Evolutionary conservation across 495 filamentous ascomycete species (phyloP), one percentile per base, ranked within the genome.

Genomic region (Tuber microsphaerosporum): DNA sequence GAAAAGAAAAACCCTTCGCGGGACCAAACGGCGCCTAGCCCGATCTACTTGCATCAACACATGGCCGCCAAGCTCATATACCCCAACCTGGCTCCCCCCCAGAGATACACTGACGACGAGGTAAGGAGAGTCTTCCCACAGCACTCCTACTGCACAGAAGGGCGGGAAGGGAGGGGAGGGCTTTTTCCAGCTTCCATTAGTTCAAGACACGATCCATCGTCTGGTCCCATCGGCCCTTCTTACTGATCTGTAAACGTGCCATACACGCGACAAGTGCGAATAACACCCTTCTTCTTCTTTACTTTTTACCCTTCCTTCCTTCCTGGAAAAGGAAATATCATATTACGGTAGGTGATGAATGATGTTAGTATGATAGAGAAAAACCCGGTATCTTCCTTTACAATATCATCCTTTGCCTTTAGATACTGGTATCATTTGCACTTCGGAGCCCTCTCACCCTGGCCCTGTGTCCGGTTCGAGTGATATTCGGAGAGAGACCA

Each of bases 261-360:
- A 65, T 65, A 65, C 56, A 34, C 56, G 56, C 56, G 56, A 65
- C 56, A 31, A 65, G 56, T 65, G 56, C 56, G 56, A 65, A 65
- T 65, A 65, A 65, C 56, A 26, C 56, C 56, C 56, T 31, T 34
- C 5, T 34, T 34, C 5, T 34, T 17, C 26, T 65, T 65, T 65
- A 12, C 26, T 34, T 65, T 65, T 34, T 19, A 65, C 26, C 26
- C 26, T 65, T 65, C 45, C 1, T 46, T 46, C 5, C 3, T 19
- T 65, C 26, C 17, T 34, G 0, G 56, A 34, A 65, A 65, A 65
- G 26, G 56, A 34, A 65, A 65, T 31, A 34, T 65, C 17, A 34
- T 16, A 65, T 65, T 34, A 5, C 26, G 16, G 56, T 16, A 34
- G 34, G 56, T 65, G 14, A 65, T 12, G 56, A 34, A 19, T 31